Base-by-base conservation (phyloP, 2,329 filamentous ascomycete genomes). In the Pseudopithomyces maydicus region DNA sequence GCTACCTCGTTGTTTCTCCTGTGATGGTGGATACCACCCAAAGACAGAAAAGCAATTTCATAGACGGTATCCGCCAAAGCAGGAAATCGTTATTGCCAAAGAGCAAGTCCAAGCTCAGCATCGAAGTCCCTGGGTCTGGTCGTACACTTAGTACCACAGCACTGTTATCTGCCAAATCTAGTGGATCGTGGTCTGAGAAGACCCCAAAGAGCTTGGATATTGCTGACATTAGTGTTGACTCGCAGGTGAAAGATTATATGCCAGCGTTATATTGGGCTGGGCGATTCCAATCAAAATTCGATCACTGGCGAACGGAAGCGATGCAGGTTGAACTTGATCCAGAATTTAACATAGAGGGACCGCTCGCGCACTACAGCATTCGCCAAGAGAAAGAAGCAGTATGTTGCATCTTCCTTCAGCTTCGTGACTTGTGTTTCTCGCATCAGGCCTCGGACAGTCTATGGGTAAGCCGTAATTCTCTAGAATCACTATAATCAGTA, bases 231-330 rank as follows among this genome's bases (percentile, higher is more conserved):
- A 22, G 47, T 47, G 19, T 52, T 39, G 36, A 48, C 45, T 22
- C 57, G 20, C 71, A 74, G 72, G 64, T 75, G 19, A 67, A 63
- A 62, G 67, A 73, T 22, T 71, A 69, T 19, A 74, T 74, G 72
- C 71, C 70, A 36, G 57, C 64, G 2, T 47, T 67, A 6, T 75
- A 73, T 53, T 75, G 73, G 73, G 72, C 73, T 6, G 73, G 72
- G 8, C 65, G 73, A 8, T 74, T 75, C 45, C 69, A 72, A 51
- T 62, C 71, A 5, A 61, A 69, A 54, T 70, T 64, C 46, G 73
- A 75, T 54, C 67, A 68, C 42, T 75, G 73, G 73, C 72, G 70
- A 29, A 71, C 67, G 7, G 67, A 72, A 52, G 70, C 69, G 14
- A 70, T 72, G 65, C 51, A 55, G 26, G 61, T 52, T 8, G 55